Evolutionary conservation across 371 early-diverging fungal genomes (phyloP), one percentile per base, ranked within the genome.

Genomic region (Apophysomyces variabilis): DNA sequence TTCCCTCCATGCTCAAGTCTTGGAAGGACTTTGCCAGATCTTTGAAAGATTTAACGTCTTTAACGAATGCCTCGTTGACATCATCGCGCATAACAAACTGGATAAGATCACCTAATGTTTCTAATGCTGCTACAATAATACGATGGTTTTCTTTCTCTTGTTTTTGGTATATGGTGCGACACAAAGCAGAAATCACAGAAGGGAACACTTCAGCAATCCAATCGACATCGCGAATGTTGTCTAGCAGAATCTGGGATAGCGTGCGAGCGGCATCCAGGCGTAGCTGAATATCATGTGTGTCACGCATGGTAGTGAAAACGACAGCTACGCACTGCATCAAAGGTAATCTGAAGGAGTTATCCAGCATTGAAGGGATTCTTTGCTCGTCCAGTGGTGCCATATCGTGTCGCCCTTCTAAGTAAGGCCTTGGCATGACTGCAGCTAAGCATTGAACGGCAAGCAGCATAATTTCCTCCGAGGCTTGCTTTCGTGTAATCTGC

Each of bases 101-200:
- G 14, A 85, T 75, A 14, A 85, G 14, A 14, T 77, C 75, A 3
- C 74, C 78, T 3, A 86, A 67, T 0, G 75, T 60, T 35, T 73
- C 72, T 11, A 88, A 46, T 8, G 77, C 64, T 9, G 61, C 66
- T 9, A 73, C 78, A 3, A 84, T 65, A 5, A 88, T 58, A 11
- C 65, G 68, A 54, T 87, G 87, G 37, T 80, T 79, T 59, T 84
- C 83, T 41, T 86, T 86, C 16, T 77, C 78, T 35, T 74, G 67
- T 39, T 77, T 77, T 54, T 74, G 75, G 7, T 71, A 60, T 4
- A 85, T 66, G 7, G 75, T 74, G 13, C 75, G 73, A 35, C 79
- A 67, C 26, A 85, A 47, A 3, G 68, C 70, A 1, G 85, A 85
- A 7, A 71, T 66, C 13, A 82, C 60, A 2, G 84, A 83, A 3